Evolutionary conservation across 352 stramenopile genomes (phyloP).

Genomic region (Pythium aphanidermatum): DNA sequence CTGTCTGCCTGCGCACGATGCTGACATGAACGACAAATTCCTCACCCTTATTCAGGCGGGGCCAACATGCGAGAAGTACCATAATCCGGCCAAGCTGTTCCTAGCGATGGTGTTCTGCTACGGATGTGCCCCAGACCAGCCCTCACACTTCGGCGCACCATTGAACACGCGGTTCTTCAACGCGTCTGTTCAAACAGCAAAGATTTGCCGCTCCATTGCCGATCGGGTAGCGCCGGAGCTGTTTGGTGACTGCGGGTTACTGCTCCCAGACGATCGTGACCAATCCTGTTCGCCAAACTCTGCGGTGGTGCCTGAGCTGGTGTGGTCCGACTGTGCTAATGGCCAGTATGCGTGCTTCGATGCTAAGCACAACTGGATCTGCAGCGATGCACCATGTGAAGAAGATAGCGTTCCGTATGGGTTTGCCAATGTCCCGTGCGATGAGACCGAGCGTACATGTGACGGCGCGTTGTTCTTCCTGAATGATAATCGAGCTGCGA

Average conservation of each 20-base stretch:
- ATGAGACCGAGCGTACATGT: conserved; percentile 44
- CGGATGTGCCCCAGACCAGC: conserved; percentile 22
- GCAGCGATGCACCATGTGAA: conserved; percentile 37
- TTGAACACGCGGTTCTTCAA: conserved; percentile 56
- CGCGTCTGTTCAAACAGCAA: conserved; percentile 41
- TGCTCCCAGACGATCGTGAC: conserved; percentile 49
- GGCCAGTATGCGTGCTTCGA: conserved; percentile 50
- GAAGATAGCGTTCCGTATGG: conserved; percentile 33
- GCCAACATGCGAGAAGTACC: conserved; percentile 58
- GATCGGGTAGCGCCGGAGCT: conserved; percentile 33
- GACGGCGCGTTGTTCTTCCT: conserved; percentile 56
- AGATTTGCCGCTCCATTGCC: conserved; percentile 57
- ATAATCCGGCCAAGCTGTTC: conserved; percentile 59
- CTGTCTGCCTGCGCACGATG: conserved; percentile 60
- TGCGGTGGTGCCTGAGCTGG: conserved; percentile 39
- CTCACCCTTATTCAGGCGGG: conserved; percentile 55
- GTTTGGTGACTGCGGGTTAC: conserved; percentile 62
- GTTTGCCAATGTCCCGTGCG: conserved; percentile 61
- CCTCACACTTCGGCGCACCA: conserved; percentile 25
- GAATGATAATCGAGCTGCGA: conserved; percentile 71
- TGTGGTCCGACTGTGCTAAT: conserved; percentile 55
- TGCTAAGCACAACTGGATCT: conserved; percentile 42
- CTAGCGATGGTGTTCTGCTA: conserved; percentile 25
- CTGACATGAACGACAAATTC: conserved; percentile 55
- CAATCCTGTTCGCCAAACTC: conserved; percentile 56